phyloP scores from a whole-genome alignment of 1,139 yeast genomes.

The Saccharomyces hybrid region DNA sequence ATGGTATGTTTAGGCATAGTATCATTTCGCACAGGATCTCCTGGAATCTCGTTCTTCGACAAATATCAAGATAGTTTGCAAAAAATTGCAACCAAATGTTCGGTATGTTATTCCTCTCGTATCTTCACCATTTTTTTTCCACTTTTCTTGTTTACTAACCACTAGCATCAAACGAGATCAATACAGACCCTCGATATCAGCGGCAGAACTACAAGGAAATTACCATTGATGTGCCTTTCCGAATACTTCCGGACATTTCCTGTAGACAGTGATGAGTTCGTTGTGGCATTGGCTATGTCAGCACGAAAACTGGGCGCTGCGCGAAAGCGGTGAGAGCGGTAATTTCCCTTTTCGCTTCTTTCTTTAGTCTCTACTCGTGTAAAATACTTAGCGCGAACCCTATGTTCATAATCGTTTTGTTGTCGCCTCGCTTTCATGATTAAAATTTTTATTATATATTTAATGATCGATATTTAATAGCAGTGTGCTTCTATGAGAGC shows the following conservation, averaged over 20 bases:
- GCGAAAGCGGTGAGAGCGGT: not conserved
- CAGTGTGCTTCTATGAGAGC: not conserved
- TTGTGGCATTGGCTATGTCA: constrained; percentile 23
- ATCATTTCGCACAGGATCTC: not conserved
- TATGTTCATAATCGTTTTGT: not conserved
- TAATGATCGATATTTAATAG: not conserved
- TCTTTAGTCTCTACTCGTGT: not conserved
- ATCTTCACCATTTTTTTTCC: not conserved
- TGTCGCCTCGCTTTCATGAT: not conserved
- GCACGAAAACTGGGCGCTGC: constrained; percentile 5
- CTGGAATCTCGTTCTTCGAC: not conserved
- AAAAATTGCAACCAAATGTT: constrained; percentile 18
- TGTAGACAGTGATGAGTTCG: constrained; percentile 18
- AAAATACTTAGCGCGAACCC: not conserved
- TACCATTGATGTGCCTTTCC: constrained; percentile 26
- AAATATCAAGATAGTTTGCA: constrained; percentile 12
- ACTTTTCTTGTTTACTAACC: constrained; percentile 14
- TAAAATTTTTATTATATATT: not conserved
- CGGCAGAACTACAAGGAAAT: constrained; percentile 26
- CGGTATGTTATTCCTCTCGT: constrained; percentile 19
- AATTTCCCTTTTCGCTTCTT: not conserved
- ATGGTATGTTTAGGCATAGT: constrained; percentile 17
- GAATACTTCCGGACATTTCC: constrained; percentile 25
- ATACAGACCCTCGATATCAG: constrained; percentile 16
- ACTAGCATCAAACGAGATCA: not conserved